Conservation (phyloP, 768 basidiomycete species). For the Russula virescens region DNA sequence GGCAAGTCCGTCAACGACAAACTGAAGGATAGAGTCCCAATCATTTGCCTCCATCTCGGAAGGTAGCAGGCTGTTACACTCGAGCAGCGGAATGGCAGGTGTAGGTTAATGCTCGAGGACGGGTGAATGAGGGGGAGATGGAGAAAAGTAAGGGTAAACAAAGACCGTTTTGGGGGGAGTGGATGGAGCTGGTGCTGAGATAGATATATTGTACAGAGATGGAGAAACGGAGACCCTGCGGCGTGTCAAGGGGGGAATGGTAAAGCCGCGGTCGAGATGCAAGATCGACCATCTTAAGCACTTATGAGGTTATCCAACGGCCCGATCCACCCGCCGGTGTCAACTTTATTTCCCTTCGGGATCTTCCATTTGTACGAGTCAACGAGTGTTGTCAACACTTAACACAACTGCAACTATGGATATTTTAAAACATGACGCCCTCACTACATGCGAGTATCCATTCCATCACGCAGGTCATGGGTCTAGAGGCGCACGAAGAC, state of each 20-base stretch:
- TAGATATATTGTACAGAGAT: neutral
- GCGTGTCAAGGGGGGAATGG: neutral
- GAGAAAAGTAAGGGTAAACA: neutral
- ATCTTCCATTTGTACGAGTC: too few relatives aligned
- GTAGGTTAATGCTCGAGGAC: too few relatives aligned
- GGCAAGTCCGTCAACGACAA: constrained; percentile 45
- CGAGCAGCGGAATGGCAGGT: neutral
- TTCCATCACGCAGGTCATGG: neutral
- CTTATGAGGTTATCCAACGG: neutral
- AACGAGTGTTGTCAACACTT: too few relatives aligned
- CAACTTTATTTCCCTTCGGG: too few relatives aligned
- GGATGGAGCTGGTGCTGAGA: neutral
- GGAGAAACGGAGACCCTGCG: neutral
- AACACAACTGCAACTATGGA: too few relatives aligned
- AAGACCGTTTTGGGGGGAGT: neutral
- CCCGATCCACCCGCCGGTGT: neutral
- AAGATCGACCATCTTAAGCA: neutral
- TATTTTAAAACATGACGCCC: too few relatives aligned
- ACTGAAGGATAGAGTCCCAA: constrained; percentile 61
- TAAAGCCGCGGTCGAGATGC: neutral
- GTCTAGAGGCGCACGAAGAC: neutral
- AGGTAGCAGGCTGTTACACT: neutral
- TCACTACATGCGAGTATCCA: too few relatives aligned
- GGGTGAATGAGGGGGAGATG: too few relatives aligned
- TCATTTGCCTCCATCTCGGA: constrained; percentile 40